Base-by-base conservation (phyloP, 441 rosid species). In the Mallotus repandus region DNA sequence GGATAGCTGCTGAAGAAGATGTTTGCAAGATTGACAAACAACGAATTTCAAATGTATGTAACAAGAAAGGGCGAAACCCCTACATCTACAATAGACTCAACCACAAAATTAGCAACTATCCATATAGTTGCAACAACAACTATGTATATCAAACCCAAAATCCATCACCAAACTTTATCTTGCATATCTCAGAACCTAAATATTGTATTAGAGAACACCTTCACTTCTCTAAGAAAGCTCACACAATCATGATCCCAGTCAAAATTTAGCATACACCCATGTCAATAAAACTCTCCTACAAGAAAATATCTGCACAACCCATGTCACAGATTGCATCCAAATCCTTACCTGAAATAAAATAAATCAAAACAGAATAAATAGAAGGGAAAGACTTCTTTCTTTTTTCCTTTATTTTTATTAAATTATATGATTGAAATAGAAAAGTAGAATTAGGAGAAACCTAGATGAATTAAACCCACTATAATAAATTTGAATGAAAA, bases 41-140 rank as follows among this genome's bases (percentile, higher is more conserved):
- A 77, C 0, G 99, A 92, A 81, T 95, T 95, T 83, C 99, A 95
- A 76, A 95, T 95, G 80, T 89, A 92, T 16, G 98, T 90, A 73
- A 95, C 80, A 65, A 95, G 88, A 78, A 95, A 95, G 2, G 99
- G 98, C 0, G 98, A 95, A 56, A 95, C 97, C 43, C 98, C 99
- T 2, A 80, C 89, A 84, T 91, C 95, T 4, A 92, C 96, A 21
- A 92, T 97, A n/a, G 97, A 92, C 74, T 95, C 97, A 58, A 95
- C 99, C 76, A 92, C 97, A 74, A 89, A 95, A 82, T 97, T 92
- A 11, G 99, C 99, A 8, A 93, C 92, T 69, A 95, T 92, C 99
- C 98, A 95, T 57, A 95, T 95, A 67, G 81, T 82, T 1, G 99
- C 98, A 14, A 95, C 99, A 4, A 92, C 86, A 68, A 95, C 75